These are phyloP conservation scores for Lathyrus oleraceus DNA, from an alignment of 306 rosid genomes.

Conservation along the genomic window DNA sequence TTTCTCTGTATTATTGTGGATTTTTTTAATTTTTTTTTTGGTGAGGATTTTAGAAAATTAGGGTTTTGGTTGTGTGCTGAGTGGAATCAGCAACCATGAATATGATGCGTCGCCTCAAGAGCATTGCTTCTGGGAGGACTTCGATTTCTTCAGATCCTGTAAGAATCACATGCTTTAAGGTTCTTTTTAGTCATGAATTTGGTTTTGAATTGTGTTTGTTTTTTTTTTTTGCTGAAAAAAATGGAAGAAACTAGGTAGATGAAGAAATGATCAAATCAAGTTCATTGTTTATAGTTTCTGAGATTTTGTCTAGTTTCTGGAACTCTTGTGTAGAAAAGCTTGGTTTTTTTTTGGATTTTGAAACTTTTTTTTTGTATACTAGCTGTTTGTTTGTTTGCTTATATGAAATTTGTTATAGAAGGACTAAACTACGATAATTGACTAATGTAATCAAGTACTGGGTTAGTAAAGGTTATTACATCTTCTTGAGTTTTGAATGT, in stretches of 20 bases:
- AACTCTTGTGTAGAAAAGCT: neutral
- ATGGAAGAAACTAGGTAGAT: neutral
- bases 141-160: conserved; percentile 93
- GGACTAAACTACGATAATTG: neutral
- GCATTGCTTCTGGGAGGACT: conserved; percentile 92
- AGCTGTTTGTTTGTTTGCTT: neutral
- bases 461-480: neutral
- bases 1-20: neutral
- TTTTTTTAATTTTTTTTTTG: neutral
- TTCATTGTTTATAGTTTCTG: conserved; percentile 1
- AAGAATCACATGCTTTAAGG: conserved; percentile 32
- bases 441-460: neutral
- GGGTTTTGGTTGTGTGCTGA: conserved; percentile 22
- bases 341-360: neutral
- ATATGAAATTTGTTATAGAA: neutral
- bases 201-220: conserved; percentile 4
- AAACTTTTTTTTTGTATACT: neutral
- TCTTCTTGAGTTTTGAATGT: neutral
- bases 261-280: neutral
- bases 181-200: neutral
- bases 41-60: conserved; percentile 44
- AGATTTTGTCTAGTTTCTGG: conserved; percentile 12
- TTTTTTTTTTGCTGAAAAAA: conserved; percentile 22
- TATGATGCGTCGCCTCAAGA: conserved; percentile 93
- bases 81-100: conserved; percentile 52